Percentiles rank a stretch among this genome's conserved stretches.
Evolutionary conservation across 169 alveolate species (phyloP).

Genomic region (Eimeria acervulina): DNA sequence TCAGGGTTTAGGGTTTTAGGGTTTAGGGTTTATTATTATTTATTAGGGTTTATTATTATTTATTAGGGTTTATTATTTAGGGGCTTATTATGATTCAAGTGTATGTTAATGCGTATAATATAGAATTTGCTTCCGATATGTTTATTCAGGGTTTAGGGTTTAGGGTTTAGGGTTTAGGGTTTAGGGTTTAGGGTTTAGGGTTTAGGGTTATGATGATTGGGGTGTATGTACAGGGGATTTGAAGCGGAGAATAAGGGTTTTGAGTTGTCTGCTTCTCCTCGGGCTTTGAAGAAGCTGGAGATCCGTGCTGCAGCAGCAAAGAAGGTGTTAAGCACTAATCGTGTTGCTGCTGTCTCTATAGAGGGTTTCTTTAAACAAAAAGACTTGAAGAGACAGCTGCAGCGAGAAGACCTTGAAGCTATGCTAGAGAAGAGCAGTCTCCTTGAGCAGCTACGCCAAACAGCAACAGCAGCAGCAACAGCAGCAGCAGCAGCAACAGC

Average conservation of each 20-base stretch:
- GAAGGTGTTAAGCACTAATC: conserved; percentile 84
- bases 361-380: conserved; percentile 71
- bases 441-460: not conserved
- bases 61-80: not conserved
- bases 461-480: conserved; percentile 29
- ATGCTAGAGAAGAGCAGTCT: not conserved
- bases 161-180: conserved; percentile 50
- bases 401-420: conserved; percentile 58
- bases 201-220: not conserved
- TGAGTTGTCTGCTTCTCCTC: not conserved
- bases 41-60: not conserved
- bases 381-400: conserved; percentile 27
- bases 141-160: conserved; percentile 1
- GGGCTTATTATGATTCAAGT: too few species aligned
- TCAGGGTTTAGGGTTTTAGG: conserved; percentile 8
- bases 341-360: conserved; percentile 32
- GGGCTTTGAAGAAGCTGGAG: conserved; percentile 82
- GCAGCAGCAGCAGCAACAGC: conserved; percentile 16
- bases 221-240: conserved; percentile 26
- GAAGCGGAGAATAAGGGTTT: conserved; percentile 6
- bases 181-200: conserved; percentile 41
- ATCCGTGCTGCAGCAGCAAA: conserved; percentile 75
- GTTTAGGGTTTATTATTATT: not conserved
- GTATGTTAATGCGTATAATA: too few species aligned
- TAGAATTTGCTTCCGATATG: too few species aligned